phyloP scores from a whole-genome alignment of 805 yeast species.

The Lipomyces sp. region DNA sequence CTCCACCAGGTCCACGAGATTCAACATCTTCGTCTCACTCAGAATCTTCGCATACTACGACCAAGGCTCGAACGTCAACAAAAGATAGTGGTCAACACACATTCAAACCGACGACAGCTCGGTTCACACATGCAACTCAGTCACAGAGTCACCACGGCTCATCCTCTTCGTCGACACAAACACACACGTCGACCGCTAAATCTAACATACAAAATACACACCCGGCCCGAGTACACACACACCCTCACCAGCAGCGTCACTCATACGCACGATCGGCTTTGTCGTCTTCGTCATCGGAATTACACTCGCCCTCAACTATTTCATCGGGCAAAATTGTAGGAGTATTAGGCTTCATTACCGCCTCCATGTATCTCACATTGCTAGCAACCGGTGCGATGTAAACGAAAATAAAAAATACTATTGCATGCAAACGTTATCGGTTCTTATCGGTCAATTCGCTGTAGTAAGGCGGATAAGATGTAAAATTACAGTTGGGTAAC shows the following conservation, averaged over 20 bases:
- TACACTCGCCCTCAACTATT: neutral
- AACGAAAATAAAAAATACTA: neutral
- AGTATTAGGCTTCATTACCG: neutral
- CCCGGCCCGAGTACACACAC: neutral
- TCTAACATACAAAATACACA: neutral
- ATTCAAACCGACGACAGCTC: neutral
- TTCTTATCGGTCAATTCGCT: neutral
- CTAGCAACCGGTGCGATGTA: neutral
- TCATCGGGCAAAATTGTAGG: neutral
- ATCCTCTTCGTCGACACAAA: neutral
- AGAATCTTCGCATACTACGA: neutral
- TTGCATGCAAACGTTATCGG: too few species aligned
- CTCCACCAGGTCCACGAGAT: neutral
- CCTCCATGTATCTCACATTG: neutral
- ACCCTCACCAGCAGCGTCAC: neutral
- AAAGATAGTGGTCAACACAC: neutral
- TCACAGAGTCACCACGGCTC: neutral
- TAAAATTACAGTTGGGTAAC: too few species aligned
- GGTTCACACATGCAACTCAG: neutral
- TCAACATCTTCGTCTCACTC: neutral
- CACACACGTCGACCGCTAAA: neutral
- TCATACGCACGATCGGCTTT: neutral
- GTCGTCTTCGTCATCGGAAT: conserved; percentile 1
- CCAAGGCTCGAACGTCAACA: neutral
- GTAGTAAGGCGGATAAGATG: too few species aligned